Percentiles rank a stretch among this genome's conserved stretches.
phyloP scores from a whole-genome alignment of 805 yeast species.

The Wickerhamomyces bovis region DNA sequence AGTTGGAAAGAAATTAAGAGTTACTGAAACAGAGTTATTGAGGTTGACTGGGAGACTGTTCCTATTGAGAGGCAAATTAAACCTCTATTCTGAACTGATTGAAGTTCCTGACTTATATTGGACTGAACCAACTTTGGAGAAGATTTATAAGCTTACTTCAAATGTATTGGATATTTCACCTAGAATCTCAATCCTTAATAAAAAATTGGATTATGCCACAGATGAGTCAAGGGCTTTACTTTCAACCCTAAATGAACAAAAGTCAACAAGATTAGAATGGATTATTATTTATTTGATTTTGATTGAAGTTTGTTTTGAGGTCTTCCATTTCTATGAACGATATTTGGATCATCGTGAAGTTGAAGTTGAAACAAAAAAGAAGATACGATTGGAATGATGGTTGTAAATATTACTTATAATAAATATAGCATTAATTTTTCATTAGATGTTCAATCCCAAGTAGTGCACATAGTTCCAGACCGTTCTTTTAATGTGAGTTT shows the following conservation, averaged over 20 bases:
- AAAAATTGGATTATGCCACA: conserved; percentile 84
- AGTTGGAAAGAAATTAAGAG: conserved; percentile 46
- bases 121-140: conserved; percentile 84
- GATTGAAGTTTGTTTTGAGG: conserved; percentile 81
- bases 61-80: conserved; percentile 73
- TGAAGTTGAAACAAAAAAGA: neutral
- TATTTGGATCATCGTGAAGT: neutral
- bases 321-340: conserved; percentile 62
- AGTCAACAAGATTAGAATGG: conserved; percentile 78
- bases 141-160: conserved; percentile 66
- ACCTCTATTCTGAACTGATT: conserved; percentile 79
- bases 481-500: too few relatives aligned
- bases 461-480: too few relatives aligned
- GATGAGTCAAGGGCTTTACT: conserved; percentile 80
- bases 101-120: conserved; percentile 93
- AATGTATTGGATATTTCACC: conserved; percentile 69
- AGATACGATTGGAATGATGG: neutral
- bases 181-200: conserved; percentile 71
- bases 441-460: too few relatives aligned
- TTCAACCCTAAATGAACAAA: conserved; percentile 68
- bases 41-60: conserved; percentile 69
- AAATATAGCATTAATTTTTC: too few relatives aligned
- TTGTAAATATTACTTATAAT: too few relatives aligned
- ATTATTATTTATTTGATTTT: conserved; percentile 76
- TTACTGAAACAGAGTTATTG: conserved; percentile 57